phyloP scores from a whole-genome alignment of 192 early-diverging fungal species.

The Gryganskiella cystojenkinii region DNA sequence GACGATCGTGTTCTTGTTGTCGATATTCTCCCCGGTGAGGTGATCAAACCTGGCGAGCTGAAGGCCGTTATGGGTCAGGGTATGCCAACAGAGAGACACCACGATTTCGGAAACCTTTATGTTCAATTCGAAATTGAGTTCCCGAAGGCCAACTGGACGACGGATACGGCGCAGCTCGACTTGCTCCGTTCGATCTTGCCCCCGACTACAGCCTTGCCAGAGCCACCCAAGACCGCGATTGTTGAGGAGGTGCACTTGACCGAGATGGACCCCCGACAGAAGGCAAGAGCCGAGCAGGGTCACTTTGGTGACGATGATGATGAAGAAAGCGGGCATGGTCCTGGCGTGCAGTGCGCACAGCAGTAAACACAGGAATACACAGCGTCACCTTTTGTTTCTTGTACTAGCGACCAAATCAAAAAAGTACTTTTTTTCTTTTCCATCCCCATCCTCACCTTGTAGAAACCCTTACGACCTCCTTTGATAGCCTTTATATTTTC shows the following conservation, averaged over 20 bases:
- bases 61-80: constrained; percentile 91
- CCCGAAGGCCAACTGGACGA: constrained; percentile 86
- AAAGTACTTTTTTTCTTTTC: neutral
- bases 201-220: constrained; percentile 50
- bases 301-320: constrained; percentile 73
- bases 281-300: constrained; percentile 60
- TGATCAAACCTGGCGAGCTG: constrained; percentile 86
- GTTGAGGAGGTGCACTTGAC: constrained; percentile 89
- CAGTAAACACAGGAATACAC: constrained; percentile 73
- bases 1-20: constrained; percentile 91
- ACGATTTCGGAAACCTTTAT: constrained; percentile 90
- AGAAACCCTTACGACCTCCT: too few relatives aligned
- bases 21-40: constrained; percentile 91
- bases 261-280: constrained; percentile 74
- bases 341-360: constrained; percentile 93
- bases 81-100: constrained; percentile 91
- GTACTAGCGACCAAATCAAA: neutral
- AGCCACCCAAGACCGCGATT: constrained; percentile 57
- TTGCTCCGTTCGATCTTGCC: constrained; percentile 86
- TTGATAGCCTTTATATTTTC: too few relatives aligned
- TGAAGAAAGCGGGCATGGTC: constrained; percentile 64
- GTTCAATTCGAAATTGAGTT: constrained; percentile 92
- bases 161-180: constrained; percentile 69
- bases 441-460: too few relatives aligned
- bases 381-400: constrained; percentile 1